Evolutionary conservation across 2,329 filamentous ascomycete genomes (phyloP), one percentile per base, ranked within the genome.

Genomic region (Neonectria ditissima): DNA sequence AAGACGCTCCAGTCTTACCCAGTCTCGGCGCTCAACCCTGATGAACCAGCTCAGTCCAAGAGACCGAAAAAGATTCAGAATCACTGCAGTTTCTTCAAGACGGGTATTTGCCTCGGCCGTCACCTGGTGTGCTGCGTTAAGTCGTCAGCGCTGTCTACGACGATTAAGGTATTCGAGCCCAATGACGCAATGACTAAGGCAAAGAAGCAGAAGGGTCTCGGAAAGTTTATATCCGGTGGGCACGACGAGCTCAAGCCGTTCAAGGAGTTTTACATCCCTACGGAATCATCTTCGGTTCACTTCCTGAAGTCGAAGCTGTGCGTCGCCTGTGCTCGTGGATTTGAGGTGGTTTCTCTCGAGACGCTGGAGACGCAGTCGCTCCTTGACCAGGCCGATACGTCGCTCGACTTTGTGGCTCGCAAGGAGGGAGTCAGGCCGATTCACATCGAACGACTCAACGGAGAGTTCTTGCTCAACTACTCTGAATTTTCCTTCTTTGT

Each of bases 401-500:
- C 94, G 16, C 90, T 99, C 65, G 96, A 99, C 81, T 98, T 99
- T 76, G 95, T 99, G 53, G 92, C 94, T 22, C 89, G 94, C 62
- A 96, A 96, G 77, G 95, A 98, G 80, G 93, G 93, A 73, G 93
- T 96, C 74, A 94, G 92, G 77, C 95, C 96, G 3, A 97, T 99
- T 68, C 95, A 98, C 75, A 98, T 99, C 70, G 97, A 99, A 80
- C 92, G 96, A 48, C 90, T 98, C 76, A 97, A 97, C 71, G 94
- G 95, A 77, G 96, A 99, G 77, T 99, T 99, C 84, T 80, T 99
- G 71, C 89, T 99, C 68, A 98, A 97, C 80, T 99, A 99, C 81
- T 96, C 93, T 5, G 96, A 99, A 78, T 99, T 97, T 80, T 97
- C 93, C 13, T 99, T 99, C 87, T 99, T 98, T 75, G 96, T 99